Evolutionary conservation across 768 basidiomycete genomes (phyloP).

Genomic region (Cystobasidium onofrii): DNA sequence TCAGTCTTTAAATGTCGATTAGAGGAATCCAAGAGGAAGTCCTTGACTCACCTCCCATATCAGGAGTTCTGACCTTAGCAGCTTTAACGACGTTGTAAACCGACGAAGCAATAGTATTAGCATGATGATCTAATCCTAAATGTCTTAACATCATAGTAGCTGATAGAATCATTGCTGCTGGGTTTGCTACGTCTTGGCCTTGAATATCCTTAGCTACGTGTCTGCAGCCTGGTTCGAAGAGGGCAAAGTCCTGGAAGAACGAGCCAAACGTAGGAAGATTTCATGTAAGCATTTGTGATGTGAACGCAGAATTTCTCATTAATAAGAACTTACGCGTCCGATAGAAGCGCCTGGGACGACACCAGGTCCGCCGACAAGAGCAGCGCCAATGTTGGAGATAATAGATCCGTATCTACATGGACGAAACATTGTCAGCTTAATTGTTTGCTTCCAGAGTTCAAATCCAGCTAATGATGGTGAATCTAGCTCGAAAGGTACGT

Average conservation of each 20-base stretch:
- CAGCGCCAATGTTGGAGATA: conserved; percentile 95
- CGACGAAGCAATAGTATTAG: conserved; percentile 83
- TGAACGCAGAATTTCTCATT: too few species aligned
- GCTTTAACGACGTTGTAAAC: conserved; percentile 86
- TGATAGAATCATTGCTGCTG: conserved; percentile 48
- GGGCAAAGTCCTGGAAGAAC: conserved; percentile 62
- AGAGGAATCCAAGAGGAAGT: conserved; percentile 43
- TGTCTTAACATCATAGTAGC: conserved; percentile 48
- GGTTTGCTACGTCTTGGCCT: conserved; percentile 50
- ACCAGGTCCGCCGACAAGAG: conserved; percentile 95
- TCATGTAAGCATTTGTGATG: not conserved
- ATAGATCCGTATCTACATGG: conserved; percentile 72
- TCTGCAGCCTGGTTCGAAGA: conserved; percentile 98
- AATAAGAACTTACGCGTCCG: conserved; percentile 58
- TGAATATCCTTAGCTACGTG: conserved; percentile 45
- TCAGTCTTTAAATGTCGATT: not conserved
- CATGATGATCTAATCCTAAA: conserved; percentile 67
- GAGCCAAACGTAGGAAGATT: not conserved
- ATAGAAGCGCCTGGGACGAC: conserved; percentile 97
- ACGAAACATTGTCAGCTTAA: not conserved
- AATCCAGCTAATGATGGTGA: too few species aligned
- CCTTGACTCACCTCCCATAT: conserved; percentile 71
- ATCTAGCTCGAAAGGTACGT: too few species aligned
- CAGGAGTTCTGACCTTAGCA: conserved; percentile 80
- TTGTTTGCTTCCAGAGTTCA: not conserved